phyloP scores from a whole-genome alignment of 768 basidiomycete species.

The Russula olivacea region DNA sequence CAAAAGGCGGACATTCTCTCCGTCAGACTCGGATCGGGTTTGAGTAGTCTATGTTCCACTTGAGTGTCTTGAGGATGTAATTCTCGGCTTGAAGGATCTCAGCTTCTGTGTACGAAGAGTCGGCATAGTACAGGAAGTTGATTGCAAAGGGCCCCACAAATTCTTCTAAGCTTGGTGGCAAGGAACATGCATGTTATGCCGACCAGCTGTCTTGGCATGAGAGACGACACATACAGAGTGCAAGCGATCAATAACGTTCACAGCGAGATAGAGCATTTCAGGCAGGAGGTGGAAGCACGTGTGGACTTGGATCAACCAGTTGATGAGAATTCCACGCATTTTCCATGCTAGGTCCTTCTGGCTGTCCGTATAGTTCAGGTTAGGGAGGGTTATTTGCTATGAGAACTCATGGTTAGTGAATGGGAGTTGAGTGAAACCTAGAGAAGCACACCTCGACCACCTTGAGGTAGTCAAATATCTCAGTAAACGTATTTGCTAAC shows the following conservation, averaged over 20 bases:
- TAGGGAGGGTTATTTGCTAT: constrained; percentile 73
- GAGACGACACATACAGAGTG: constrained; percentile 54
- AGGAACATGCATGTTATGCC: constrained; percentile 85
- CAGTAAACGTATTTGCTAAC: constrained; percentile 92
- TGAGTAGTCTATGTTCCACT: constrained; percentile 82
- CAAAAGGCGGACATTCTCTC: no score
- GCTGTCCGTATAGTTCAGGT: constrained; percentile 75
- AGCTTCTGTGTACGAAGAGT: constrained; percentile 65
- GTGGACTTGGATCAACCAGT: constrained; percentile 93
- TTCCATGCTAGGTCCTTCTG: constrained; percentile 85
- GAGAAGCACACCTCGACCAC: constrained; percentile 60
- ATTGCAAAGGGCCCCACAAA: constrained; percentile 79
- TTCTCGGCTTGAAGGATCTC: constrained; percentile 88
- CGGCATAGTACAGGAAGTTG: constrained; percentile 76
- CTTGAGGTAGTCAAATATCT: constrained; percentile 91
- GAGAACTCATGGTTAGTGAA: not conserved
- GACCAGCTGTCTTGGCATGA: constrained; percentile 65
- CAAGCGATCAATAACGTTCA: constrained; percentile 75
- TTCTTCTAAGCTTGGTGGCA: constrained; percentile 89
- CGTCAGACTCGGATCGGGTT: no score
- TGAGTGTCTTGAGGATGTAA: constrained; percentile 78
- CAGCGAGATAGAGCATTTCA: constrained; percentile 85
- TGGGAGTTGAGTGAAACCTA: constrained; percentile 18
- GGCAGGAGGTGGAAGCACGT: constrained; percentile 77
- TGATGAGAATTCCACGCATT: constrained; percentile 82